These are phyloP conservation scores for Lagenidium giganteum DNA, from an alignment of 352 stramenopile species.

Conservation along the genomic window DNA sequence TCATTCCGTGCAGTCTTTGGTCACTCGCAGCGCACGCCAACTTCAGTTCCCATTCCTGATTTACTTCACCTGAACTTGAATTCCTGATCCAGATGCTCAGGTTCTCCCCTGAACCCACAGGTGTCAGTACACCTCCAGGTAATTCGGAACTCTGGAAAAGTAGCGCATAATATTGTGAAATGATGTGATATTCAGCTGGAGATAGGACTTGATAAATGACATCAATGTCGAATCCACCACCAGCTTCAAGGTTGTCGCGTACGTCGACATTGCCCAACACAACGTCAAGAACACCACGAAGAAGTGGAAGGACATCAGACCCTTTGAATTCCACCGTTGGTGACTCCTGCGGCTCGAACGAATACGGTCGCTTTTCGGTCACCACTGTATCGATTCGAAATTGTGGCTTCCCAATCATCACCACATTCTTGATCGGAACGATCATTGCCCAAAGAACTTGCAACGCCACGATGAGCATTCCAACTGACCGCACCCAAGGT, in stretches of 20 bases:
- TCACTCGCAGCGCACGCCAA: constrained; percentile 17
- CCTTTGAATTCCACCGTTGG: constrained; percentile 1
- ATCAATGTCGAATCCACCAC: constrained; percentile 11
- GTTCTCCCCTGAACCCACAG: not conserved
- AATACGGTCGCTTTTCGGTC: not conserved
- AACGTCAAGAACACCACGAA: constrained; percentile 5
- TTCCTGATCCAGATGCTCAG: constrained; percentile 14
- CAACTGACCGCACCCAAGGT: too few relatives aligned
- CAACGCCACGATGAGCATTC: constrained; percentile 3
- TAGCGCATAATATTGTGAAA: constrained; percentile 14
- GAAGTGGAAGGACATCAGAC: constrained; percentile 5
- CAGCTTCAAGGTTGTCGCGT: constrained; percentile 10
- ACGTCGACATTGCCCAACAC: constrained; percentile 5
- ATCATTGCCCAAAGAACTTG: constrained; percentile 17
- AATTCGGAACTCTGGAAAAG: constrained; percentile 17
- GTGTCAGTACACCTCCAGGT: constrained; percentile 8
- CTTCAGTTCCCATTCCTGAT: constrained; percentile 21
- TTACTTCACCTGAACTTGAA: too few relatives aligned
- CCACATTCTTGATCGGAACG: constrained; percentile 19
- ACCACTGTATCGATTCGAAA: constrained; percentile 9
- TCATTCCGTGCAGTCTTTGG: constrained; percentile 16
- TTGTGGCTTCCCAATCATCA: constrained; percentile 12
- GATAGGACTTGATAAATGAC: constrained; percentile 10
- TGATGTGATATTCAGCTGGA: constrained; percentile 10
- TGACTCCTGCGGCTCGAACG: not conserved